Conservation (phyloP, 352 stramenopile species). For the Pythium periplocum region DNA sequence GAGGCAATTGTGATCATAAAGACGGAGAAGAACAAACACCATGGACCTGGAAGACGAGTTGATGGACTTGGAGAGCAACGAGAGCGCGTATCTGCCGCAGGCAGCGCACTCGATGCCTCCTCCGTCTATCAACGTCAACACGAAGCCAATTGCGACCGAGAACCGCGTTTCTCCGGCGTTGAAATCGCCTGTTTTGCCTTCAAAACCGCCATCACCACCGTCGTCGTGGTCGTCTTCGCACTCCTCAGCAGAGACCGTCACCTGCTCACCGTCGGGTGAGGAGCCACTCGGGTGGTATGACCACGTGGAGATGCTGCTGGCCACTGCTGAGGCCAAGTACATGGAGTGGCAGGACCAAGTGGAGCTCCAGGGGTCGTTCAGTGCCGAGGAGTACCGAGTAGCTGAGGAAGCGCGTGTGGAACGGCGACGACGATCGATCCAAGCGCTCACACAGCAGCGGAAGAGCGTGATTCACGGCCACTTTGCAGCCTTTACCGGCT, state of each 20-base stretch:
- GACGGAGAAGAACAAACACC: neutral
- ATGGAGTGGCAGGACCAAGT: conserved; percentile 15
- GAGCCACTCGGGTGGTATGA: conserved; percentile 20
- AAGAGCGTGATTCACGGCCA: conserved; percentile 2
- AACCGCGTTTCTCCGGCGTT: neutral
- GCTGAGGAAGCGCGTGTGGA: conserved; percentile 11
- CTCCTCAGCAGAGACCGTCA: neutral
- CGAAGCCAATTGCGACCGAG: neutral
- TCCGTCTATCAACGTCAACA: conserved; percentile 6
- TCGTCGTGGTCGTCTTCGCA: neutral
- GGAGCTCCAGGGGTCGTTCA: conserved; percentile 14
- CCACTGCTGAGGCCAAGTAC: conserved; percentile 17
- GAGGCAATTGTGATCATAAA: neutral
- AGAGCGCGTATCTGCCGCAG: conserved; percentile 46
- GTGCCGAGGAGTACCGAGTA: conserved; percentile 10
- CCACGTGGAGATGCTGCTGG: conserved; percentile 23
- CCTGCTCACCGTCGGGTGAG: conserved; percentile 1
- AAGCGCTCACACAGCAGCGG: conserved; percentile 7
- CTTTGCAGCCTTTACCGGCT: neutral
- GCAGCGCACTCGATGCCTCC: conserved; percentile 4
- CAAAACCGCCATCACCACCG: too few relatives aligned
- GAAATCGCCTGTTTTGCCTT: neutral
- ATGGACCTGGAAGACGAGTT: conserved; percentile 49
- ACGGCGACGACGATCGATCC: conserved; percentile 6
- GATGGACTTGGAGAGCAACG: conserved; percentile 59